Conservation (phyloP, 139 green algal species). For the Tetradesmus obliquus region DNA sequence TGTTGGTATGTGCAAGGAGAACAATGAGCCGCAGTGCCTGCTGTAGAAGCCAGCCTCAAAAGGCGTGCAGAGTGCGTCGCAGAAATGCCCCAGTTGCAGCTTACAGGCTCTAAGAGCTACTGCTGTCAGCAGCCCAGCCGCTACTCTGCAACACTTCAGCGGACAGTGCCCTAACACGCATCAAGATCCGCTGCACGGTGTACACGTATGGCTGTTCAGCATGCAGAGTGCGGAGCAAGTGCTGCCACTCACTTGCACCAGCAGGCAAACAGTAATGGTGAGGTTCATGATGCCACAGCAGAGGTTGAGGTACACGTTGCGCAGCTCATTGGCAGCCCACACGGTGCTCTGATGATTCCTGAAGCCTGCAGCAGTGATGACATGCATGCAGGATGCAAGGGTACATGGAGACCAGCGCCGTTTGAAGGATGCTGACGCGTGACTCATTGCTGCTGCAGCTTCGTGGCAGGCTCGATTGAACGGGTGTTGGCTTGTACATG, state of each 20-base stretch:
- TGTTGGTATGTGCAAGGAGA: too few species aligned
- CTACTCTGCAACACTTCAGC: too few species aligned
- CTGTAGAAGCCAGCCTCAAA: too few species aligned
- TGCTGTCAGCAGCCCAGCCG: background rate
- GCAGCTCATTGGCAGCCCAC: conserved; percentile 11
- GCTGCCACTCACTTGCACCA: conserved; percentile 2
- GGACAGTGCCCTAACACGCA: background rate
- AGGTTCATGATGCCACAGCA: background rate
- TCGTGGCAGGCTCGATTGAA: background rate
- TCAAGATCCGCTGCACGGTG: background rate
- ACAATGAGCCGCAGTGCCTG: too few species aligned
- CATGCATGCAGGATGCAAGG: background rate
- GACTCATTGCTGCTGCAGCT: background rate
- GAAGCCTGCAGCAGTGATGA: background rate
- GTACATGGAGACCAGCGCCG: background rate
- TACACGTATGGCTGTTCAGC: background rate
- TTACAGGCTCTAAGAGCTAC: too few species aligned
- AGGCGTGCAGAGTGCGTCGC: too few species aligned
- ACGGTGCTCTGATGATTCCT: conserved; percentile 1
- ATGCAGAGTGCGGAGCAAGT: background rate
- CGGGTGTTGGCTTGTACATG: background rate
- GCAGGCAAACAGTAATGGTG: conserved; percentile 13
- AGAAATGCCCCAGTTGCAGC: too few species aligned
- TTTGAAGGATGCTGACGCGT: background rate
- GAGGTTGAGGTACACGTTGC: conserved; percentile 5